Conservation (phyloP, 2,329 filamentous ascomycete genomes). For the Clarireedia monteithiana region DNA sequence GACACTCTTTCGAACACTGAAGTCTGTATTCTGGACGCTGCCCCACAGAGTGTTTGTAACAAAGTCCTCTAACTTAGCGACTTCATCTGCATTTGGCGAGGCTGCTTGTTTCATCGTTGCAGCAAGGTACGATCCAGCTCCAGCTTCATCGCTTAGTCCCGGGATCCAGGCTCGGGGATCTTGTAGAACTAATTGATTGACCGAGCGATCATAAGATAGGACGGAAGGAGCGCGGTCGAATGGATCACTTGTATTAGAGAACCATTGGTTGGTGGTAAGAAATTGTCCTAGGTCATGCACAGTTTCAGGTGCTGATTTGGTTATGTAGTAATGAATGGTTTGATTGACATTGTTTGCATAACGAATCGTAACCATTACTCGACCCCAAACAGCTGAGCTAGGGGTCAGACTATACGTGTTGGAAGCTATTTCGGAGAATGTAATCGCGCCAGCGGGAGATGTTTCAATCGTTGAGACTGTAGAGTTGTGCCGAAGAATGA, state of each 20-base stretch:
- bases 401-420: slow-evolving; percentile 38
- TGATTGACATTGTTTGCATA: slow-evolving; percentile 43
- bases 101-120: slow-evolving; percentile 46
- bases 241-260: slow-evolving; percentile 41
- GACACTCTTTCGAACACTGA: slow-evolving; percentile 44
- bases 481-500: slow-evolving; percentile 38
- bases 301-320: slow-evolving; percentile 37
- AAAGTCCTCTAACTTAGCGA: slow-evolving; percentile 47
- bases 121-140: slow-evolving; percentile 47
- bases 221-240: slow-evolving; percentile 47
- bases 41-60: slow-evolving; percentile 43
- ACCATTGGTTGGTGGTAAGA: slow-evolving; percentile 46
- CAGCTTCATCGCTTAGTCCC: slow-evolving; percentile 52
- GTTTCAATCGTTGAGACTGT: slow-evolving; percentile 34
- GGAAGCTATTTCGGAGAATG: slow-evolving; percentile 24
- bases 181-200: slow-evolving; percentile 35
- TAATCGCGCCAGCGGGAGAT: slow-evolving; percentile 33
- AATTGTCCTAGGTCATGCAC: slow-evolving; percentile 43
- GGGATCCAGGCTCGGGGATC: slow-evolving; percentile 49
- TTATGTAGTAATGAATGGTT: slow-evolving; percentile 49
- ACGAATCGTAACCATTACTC: slow-evolving; percentile 38
- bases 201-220: slow-evolving; percentile 49
- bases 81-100: slow-evolving; percentile 41
- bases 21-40: slow-evolving; percentile 39
- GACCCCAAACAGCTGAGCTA: slow-evolving; percentile 38